Conservation (phyloP, 1,284 basidiomycete genomes). For the Rugosomyces carneus region DNA sequence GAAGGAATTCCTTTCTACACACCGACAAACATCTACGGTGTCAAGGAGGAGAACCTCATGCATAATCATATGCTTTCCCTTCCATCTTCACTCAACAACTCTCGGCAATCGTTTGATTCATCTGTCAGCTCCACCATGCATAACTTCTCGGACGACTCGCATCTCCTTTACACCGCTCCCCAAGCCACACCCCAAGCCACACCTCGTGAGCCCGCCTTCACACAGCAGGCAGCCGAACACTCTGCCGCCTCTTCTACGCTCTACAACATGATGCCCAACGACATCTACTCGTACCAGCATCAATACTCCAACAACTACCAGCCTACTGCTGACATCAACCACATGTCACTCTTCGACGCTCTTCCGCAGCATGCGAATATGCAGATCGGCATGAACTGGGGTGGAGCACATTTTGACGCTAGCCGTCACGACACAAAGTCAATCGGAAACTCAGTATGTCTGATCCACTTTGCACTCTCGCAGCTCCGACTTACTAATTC, state of each 20-base stretch:
- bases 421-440: conserved; percentile 15
- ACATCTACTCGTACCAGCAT: conserved; percentile 16
- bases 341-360: conserved; percentile 18
- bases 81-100: conserved; percentile 21
- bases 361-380: conserved; percentile 19
- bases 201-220: conserved; percentile 9
- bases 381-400: conserved; percentile 14
- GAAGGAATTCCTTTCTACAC: conserved; percentile 26
- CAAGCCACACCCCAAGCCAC: neutral
- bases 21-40: conserved; percentile 18
- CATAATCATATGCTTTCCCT: conserved; percentile 10
- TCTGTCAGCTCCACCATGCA: conserved; percentile 17
- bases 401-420: conserved; percentile 7
- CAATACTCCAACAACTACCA: conserved; percentile 12
- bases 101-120: conserved; percentile 28
- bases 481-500: neutral
- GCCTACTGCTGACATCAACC: conserved; percentile 13
- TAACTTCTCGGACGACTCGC: conserved; percentile 26
- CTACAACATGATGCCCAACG: conserved; percentile 13
- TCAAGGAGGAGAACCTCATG: conserved; percentile 18
- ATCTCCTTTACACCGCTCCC: conserved; percentile 14
- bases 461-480: neutral
- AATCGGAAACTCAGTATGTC: conserved; percentile 13
- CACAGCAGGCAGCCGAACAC: conserved; percentile 11
- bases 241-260: conserved; percentile 6